These are phyloP conservation scores for Cenchrus americanus DNA, from an alignment of 176 grass and related monocot species.

Conservation along the genomic window DNA sequence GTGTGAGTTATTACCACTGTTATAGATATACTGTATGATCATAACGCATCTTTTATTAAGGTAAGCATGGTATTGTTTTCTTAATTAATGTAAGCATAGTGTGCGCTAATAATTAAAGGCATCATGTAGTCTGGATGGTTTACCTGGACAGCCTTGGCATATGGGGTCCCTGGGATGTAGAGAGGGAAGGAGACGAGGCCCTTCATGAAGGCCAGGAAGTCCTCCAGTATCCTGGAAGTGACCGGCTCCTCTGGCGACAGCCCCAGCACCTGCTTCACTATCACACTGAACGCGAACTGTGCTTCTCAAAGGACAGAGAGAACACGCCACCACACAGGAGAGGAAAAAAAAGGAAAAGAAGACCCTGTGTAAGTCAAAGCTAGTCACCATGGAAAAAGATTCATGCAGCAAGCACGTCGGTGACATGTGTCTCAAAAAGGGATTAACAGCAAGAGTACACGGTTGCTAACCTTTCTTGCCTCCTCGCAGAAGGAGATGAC, in stretches of 20 bases:
- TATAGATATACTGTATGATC: background rate
- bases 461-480: constrained; percentile 71
- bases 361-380: constrained; percentile 44
- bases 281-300: constrained; percentile 95
- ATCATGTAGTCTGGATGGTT: background rate
- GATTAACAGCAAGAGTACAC: constrained; percentile 18
- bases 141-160: constrained; percentile 83
- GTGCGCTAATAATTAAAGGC: background rate
- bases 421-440: constrained; percentile 17
- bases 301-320: constrained; percentile 36
- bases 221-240: constrained; percentile 74
- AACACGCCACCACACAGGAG: background rate
- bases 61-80: background rate
- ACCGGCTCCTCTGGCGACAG: constrained; percentile 74
- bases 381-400: constrained; percentile 25
- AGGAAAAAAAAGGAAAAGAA: background rate
- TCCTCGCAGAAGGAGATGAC: constrained; percentile 70
- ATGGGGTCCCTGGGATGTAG: constrained; percentile 80
- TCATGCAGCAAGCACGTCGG: constrained; percentile 22
- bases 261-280: constrained; percentile 95
- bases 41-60: background rate
- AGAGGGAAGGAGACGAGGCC: constrained; percentile 94
- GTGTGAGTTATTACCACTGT: constrained; percentile 33
- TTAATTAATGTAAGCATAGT: background rate
- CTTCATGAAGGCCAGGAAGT: constrained; percentile 94